Evolutionary conservation across 1,284 basidiomycete species (phyloP), one percentile per base, ranked within the genome.

Genomic region (Sporisorium iseilematis-ciliati): DNA sequence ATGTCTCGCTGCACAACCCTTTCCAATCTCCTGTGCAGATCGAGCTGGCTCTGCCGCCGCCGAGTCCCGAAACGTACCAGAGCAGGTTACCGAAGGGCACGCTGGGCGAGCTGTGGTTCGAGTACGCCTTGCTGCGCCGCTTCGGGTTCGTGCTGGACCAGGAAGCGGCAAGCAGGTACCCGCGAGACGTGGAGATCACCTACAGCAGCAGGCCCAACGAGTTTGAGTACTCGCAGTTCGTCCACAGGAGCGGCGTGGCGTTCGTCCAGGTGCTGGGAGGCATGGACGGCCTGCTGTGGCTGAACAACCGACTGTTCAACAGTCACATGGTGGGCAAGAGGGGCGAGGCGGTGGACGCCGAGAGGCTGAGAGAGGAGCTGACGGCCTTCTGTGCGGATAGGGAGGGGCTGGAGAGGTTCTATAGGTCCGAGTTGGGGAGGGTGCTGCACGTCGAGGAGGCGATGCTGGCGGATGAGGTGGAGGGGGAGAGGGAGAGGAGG

Each of bases 131-230:
- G 25, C 56, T 85, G 56, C 58, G 83, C 14, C 59, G 63, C 43
- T 84, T 76, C 26, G 82, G 83, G 8, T 85, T 85, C 42, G 78
- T 85, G 33, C 65, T 85, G 26, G 84, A 85, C 57, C 83, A 84
- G 57, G 84, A 85, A 60, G 82, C 84, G 11, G 59, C 65, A 18
- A 41, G 49, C 1, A 45, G 77, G 16, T 85, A 82, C 57, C 77
- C 76, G 0, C 49, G 53, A 40, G 67, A 82, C 21, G 66, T 83
- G 4, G 75, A 81, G 51, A 71, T 84, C 29, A 67, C 65, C 14
- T 85, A 84, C 57, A 75, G 73, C 23, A 79, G 76, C n/a, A 60
- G 84, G n/a, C 84, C 84, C 26, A 77, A 69, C 38, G 57, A 78
- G 50, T 84, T 85, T 51, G 83, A 84, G 53, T 78, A 78, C 50